Conservation (phyloP, 2,329 filamentous ascomycete species). For the Fusarium brevicatenulatum region DNA sequence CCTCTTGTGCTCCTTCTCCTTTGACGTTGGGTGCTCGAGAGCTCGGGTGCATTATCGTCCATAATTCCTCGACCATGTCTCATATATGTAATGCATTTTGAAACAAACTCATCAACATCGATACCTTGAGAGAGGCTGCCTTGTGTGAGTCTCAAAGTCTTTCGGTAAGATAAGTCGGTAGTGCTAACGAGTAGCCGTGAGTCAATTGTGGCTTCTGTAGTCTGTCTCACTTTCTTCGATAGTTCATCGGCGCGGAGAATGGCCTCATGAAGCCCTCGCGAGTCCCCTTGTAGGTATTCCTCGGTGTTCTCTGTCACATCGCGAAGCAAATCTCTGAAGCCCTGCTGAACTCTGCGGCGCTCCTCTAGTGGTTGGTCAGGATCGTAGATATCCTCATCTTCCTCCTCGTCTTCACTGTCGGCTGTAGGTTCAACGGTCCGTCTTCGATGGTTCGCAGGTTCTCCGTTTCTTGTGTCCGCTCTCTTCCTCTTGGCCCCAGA, state of each 20-base stretch:
- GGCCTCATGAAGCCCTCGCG: slow-evolving; percentile 71
- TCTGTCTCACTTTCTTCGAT: slow-evolving; percentile 80
- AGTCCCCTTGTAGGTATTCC: slow-evolving; percentile 74
- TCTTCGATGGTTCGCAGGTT: slow-evolving; percentile 37
- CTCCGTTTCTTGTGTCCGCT: slow-evolving; percentile 38
- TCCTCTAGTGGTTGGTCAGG: slow-evolving; percentile 83
- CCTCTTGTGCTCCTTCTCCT: slow-evolving; percentile 51
- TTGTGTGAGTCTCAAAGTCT: slow-evolving; percentile 77
- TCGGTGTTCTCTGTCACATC: slow-evolving; percentile 73
- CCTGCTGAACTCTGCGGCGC: slow-evolving; percentile 75
- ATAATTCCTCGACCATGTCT: slow-evolving; percentile 68
- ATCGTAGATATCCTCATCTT: slow-evolving; percentile 69
- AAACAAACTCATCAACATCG: slow-evolving; percentile 91
- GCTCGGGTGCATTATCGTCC: slow-evolving; percentile 61
- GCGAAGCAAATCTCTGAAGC: slow-evolving; percentile 74
- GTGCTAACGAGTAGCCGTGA: slow-evolving; percentile 85
- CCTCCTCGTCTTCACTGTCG: slow-evolving; percentile 31
- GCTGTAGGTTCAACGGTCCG: slow-evolving; percentile 40
- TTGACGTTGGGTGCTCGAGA: slow-evolving; percentile 61
- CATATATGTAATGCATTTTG: slow-evolving; percentile 92
- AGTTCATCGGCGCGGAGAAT: slow-evolving; percentile 73
- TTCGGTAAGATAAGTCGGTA: slow-evolving; percentile 82
- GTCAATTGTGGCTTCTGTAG: slow-evolving; percentile 89
- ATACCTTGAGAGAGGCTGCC: slow-evolving; percentile 79
- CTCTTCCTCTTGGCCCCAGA: slow-evolving; percentile 50